A percentile compares a stretch with the other conserved stretches of the same genome.
Conservation (phyloP, 2,329 filamentous ascomycete species). For the Fusarium tricinctum region DNA sequence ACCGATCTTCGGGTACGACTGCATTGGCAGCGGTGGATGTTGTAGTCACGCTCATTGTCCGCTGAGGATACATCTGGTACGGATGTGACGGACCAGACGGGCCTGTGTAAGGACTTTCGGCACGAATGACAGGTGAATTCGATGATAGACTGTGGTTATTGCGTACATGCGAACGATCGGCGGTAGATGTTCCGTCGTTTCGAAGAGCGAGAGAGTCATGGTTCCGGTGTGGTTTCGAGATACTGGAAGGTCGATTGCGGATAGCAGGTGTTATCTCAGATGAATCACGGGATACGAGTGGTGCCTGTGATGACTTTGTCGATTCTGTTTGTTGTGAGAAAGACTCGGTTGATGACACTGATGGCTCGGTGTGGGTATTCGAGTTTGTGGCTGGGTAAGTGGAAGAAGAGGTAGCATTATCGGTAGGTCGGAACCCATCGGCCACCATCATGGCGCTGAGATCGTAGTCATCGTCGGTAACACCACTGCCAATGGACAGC, state of each 20-base stretch:
- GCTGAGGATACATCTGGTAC: conserved; percentile 87
- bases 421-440: conserved; percentile 65
- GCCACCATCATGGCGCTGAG: conserved; percentile 65
- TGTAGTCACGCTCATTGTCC: conserved; percentile 77
- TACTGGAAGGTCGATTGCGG: conserved; percentile 65
- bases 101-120: conserved; percentile 77
- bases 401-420: conserved; percentile 27
- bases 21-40: conserved; percentile 75
- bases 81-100: conserved; percentile 83
- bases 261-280: conserved; percentile 42
- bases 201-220: conserved; percentile 66
- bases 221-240: conserved; percentile 65
- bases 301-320: conserved; percentile 26
- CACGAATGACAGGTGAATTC: conserved; percentile 56
- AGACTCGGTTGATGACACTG: conserved; percentile 25
- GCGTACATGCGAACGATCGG: conserved; percentile 31
- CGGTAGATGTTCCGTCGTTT: conserved; percentile 61
- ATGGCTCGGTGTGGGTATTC: conserved; percentile 28
- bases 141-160: conserved; percentile 54
- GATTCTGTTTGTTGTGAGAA: conserved; percentile 27
- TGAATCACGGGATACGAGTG: conserved; percentile 27
- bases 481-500: conserved; percentile 51
- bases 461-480: conserved; percentile 62
- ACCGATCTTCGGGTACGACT: conserved; percentile 52
- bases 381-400: conserved; percentile 43